Evolutionary conservation across 75 land plant genomes (phyloP), one percentile per base, ranked within the genome.

Genomic region (Pseudotsuga menziesii): DNA sequence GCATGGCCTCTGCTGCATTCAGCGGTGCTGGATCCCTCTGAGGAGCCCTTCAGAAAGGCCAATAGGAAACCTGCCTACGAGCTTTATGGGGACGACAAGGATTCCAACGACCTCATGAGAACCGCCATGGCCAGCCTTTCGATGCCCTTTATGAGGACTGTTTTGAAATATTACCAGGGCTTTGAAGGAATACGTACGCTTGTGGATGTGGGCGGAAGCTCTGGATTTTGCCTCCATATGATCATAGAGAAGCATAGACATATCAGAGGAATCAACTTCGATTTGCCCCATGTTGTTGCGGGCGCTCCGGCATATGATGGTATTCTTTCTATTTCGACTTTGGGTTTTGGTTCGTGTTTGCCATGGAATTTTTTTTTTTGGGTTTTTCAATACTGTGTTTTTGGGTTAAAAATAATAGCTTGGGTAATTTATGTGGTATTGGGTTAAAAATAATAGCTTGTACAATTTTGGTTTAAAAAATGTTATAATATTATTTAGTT

Each of bases 151-250:
- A 91, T 94, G 87, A 81, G 78, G 66, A 81, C 83, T 7, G 25
- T 91, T 20, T 64, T 94, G 67, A 60, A 22, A 5, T 76, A 75
- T 58, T 91, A 89, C 80, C 77, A 81, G 7, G 94, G 92, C 55
- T 88, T 91, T 55, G 63, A 75, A 0, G 90, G 87, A 12, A 81
- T 93, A 29, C 25, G 69, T 52, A 56, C 63, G 4, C 67, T 93
- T 20, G 93, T 93, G 19, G 96, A 93, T 62, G 90, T 93, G 8
- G 96, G 96, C 0, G 96, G 96, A 8, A 92, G 96, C 63, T 80
- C 85, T 4, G 96, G 91, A 15, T 76, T 83, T 13, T 79, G 89
- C 73, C 76, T 93, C 22, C 26, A 71, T 64, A 80, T 87, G 86
- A 91, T 93, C 77, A 41, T 87, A 26, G 60, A 75, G 35, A 73